A percentile compares a stretch with the other conserved stretches of the same genome.
phyloP scores from a whole-genome alignment of 768 basidiomycete genomes.

The Myochromella boudieri region DNA sequence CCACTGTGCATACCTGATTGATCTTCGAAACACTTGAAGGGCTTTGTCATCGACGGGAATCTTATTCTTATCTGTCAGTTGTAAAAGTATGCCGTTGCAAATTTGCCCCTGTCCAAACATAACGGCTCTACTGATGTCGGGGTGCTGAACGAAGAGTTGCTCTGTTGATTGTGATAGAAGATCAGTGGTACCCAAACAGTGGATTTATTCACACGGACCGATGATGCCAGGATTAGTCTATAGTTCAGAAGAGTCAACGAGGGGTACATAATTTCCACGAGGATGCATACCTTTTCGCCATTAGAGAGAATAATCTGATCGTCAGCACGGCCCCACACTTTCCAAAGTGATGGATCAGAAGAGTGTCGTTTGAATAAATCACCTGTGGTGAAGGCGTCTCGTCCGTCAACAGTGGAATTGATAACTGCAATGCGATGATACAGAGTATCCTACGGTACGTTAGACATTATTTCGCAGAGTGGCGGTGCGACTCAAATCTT shows the following conservation, averaged over 20 bases:
- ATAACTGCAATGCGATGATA: conserved; percentile 11
- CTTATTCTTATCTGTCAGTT: background rate
- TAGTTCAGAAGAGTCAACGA: background rate
- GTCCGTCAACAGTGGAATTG: conserved; percentile 33
- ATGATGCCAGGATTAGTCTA: conserved; percentile 13
- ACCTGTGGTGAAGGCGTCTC: conserved; percentile 37
- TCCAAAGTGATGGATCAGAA: conserved; percentile 31
- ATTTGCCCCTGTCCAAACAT: conserved; percentile 6
- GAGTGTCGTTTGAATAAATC: conserved; percentile 45
- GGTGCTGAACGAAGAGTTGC: background rate
- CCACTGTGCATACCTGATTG: background rate
- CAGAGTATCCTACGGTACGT: conserved; percentile 2
- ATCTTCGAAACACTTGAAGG: conserved; percentile 1
- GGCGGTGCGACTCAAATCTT: background rate
- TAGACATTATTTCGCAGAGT: background rate
- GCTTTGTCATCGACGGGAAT: background rate
- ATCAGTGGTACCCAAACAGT: background rate
- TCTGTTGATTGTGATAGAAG: background rate
- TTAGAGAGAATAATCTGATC: conserved; percentile 45
- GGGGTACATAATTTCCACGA: background rate
- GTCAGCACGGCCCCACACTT: conserved; percentile 34
- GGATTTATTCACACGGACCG: conserved; percentile 2
- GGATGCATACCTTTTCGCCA: conserved; percentile 36
- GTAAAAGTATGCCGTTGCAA: conserved; percentile 6
- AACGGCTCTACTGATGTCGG: conserved; percentile 1